Evolutionary conservation across 2,329 filamentous ascomycete genomes (phyloP), one percentile per base, ranked within the genome.

Genomic region (Aspergillus proliferans): DNA sequence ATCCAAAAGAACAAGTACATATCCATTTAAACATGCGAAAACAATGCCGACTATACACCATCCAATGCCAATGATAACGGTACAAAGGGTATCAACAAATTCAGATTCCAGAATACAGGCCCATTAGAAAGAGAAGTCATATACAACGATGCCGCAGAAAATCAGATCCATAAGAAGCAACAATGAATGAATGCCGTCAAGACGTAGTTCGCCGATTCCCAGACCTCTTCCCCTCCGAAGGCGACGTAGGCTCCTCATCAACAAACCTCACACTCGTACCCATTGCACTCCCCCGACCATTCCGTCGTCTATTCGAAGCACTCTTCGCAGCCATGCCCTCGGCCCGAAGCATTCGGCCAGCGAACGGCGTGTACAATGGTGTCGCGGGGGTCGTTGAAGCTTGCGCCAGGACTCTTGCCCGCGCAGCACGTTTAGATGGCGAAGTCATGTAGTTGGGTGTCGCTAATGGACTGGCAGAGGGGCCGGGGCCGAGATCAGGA

Each of bases 381-480:
- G 71, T 74, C 38, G 69, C 67, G 15, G 72, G 71, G 4, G 72
- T 74, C n/a, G 70, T 74, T 2, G 72, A 74, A 4, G 15, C 19
- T 50, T 71, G 66, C 10, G 69, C 66, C 44, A 75, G 54, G 22
- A 64, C 64, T 53, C 64, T 67, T 8, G 71, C 71, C 33, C 71
- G 64, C 18, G 71, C 70, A 33, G 71, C 71, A 48, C 71, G 64
- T 55, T 72, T 74, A 19, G 73, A 74, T n/a, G 73, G 73, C 3
- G 72, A 75, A 39, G 60, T 68, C 50, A 74, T 50, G 54, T 71
- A 72, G 47, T 64, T 72, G 14, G 72, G 72, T 5, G 71, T 70
- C 14, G 67, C 64, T 19, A 69, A 57, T 4, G 70, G 68, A 22
- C 60, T 71, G 30, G 66, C 63, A 15, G 66, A 64, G 43, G 60